A percentile compares a stretch with the other conserved stretches of the same genome.
These are phyloP conservation scores for Lodderomyces orthopsilosis DNA, from an alignment of 1,139 yeast genomes.

Conservation along the genomic window DNA sequence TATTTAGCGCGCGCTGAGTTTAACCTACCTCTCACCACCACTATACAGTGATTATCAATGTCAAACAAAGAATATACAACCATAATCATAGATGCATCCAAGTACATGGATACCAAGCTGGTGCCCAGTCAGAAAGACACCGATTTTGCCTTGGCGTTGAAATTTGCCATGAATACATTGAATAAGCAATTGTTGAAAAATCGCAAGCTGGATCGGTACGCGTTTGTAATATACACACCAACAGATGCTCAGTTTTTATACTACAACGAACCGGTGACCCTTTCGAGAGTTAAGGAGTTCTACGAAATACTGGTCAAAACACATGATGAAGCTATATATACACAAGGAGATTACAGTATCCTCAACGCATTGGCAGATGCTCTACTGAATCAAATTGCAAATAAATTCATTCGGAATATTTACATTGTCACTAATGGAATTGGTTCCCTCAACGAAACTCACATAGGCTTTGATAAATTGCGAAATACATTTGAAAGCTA, in stretches of 20 bases:
- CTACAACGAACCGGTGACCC: constrained; percentile 24
- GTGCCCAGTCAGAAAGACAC: background rate
- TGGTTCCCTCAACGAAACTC: background rate
- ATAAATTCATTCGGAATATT: constrained; percentile 37
- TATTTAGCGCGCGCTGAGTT: background rate
- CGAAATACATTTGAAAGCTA: constrained; percentile 2
- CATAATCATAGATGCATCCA: constrained; percentile 31
- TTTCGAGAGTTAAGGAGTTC: constrained; percentile 18
- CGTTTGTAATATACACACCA: constrained; percentile 11
- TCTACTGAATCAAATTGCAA: constrained; percentile 11
- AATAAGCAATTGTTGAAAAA: constrained; percentile 13
- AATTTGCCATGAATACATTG: constrained; percentile 9
- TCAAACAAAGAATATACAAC: constrained; percentile 44
- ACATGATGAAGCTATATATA: constrained; percentile 8
- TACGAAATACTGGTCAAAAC: constrained; percentile 10
- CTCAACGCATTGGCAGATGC: constrained; percentile 30
- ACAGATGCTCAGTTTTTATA: constrained; percentile 20
- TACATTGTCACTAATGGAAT: constrained; percentile 45
- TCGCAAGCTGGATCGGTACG: constrained; percentile 13
- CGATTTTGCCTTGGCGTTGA: constrained; percentile 8
- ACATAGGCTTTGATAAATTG: background rate
- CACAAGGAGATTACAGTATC: constrained; percentile 16
- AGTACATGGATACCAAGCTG: constrained; percentile 8
- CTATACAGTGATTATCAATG: constrained; percentile 1
- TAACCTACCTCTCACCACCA: background rate